These are phyloP conservation scores for Botryotinia narcissicola DNA, from an alignment of 2,329 filamentous ascomycete genomes.

Conservation along the genomic window DNA sequence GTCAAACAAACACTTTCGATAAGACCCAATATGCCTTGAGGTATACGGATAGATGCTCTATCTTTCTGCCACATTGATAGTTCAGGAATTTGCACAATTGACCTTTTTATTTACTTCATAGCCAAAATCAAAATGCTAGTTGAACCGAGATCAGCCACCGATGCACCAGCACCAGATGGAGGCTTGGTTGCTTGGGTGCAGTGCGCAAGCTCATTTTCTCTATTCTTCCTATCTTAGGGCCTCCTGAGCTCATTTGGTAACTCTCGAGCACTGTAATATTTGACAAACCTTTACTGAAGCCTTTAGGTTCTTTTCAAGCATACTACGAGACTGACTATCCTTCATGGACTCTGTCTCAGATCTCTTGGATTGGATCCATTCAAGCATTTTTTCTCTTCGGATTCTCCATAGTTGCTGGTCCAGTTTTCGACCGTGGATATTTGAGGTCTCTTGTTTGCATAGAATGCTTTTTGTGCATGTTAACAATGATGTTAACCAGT, in stretches of 20 bases:
- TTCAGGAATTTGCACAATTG: not conserved
- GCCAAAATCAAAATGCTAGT: not conserved
- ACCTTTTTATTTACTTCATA: not conserved
- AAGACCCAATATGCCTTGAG: not conserved
- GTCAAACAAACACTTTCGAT: not conserved
- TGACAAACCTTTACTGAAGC: too few species aligned
- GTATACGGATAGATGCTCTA: not conserved
- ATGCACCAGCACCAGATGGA: not conserved
- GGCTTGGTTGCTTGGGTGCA: constrained; percentile 1
- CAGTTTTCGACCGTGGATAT: too few species aligned
- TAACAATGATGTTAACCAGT: too few species aligned
- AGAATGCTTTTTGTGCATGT: too few species aligned
- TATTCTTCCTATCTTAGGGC: constrained; percentile 29
- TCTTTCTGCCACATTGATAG: not conserved
- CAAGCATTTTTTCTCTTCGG: too few species aligned
- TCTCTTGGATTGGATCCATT: too few species aligned
- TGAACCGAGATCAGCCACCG: not conserved
- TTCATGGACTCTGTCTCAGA: too few species aligned
- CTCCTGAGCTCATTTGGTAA: constrained; percentile 41
- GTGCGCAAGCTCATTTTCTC: constrained; percentile 5
- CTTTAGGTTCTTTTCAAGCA: too few species aligned
- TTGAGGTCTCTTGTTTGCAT: too few species aligned
- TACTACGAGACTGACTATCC: too few species aligned
- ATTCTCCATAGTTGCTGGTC: too few species aligned
- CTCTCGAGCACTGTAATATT: not conserved